Percentiles rank a stretch among this genome's conserved stretches.
Evolutionary conservation across 2,329 filamentous ascomycete species (phyloP).

Genomic region (Aspergillus ibericus): DNA sequence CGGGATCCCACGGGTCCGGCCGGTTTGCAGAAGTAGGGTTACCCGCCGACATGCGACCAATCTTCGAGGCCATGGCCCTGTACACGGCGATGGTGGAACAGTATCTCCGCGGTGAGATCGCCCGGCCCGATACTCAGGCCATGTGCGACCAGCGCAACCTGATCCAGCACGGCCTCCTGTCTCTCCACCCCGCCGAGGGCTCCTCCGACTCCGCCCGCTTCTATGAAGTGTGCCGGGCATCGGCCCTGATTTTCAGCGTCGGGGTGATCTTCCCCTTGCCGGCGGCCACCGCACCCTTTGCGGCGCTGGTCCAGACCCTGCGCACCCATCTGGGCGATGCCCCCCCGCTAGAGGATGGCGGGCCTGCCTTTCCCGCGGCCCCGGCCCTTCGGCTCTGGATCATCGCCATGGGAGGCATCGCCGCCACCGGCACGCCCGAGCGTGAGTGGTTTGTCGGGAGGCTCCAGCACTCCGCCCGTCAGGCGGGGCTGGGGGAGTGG

Average conservation of each 20-base stretch:
- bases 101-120: not conserved
- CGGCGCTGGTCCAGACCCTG: not conserved
- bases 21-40: not conserved
- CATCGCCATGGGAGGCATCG: not conserved
- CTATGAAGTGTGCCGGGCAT: constrained; percentile 2
- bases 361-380: not conserved
- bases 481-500: not conserved
- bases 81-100: not conserved
- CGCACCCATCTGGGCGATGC: not conserved
- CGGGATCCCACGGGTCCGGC: not conserved
- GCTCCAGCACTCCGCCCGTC: not conserved
- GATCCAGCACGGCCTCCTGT: not conserved
- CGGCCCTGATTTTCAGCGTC: not conserved
- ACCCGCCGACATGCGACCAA: not conserved
- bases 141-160: constrained; percentile 8
- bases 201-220: not conserved
- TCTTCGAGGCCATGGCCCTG: not conserved
- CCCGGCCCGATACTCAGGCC: not conserved
- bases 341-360: not conserved
- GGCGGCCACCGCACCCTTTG: not conserved
- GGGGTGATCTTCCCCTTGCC: constrained; percentile 2
- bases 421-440: not conserved
- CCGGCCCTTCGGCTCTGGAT: not conserved
- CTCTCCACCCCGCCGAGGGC: not conserved
- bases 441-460: not conserved